Evolutionary conservation across 371 early-diverging fungal species (phyloP), one percentile per base, ranked within the genome.

Genomic region (Syncephalastrum sp.): DNA sequence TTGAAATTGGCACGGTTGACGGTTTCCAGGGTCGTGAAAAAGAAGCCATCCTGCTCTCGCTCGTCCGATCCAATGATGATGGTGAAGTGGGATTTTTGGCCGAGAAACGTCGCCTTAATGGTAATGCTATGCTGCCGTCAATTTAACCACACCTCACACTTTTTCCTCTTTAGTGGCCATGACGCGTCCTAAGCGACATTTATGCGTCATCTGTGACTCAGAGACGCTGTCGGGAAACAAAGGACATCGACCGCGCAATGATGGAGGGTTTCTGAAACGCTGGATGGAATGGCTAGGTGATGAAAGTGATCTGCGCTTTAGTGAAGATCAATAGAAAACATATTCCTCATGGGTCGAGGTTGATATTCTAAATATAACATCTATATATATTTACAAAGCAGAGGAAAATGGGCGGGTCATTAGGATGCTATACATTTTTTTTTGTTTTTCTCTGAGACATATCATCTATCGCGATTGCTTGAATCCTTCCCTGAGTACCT

Each of bases 1-100:
- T 94, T 46, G 93, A 93, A 61, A 84, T 94, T 19, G 91, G 91
- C 0, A 87, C 92, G 3, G 95, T 98, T 1, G 99, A 99, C 74
- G 96, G 97, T 0, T 96, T 97, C 64, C 99, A 99, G 69, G 98
- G 99, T 0, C 83, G 93, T 54, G 99, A 98, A 70, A 94, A 94
- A 60, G 95, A 97, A 54, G 94, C 90, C 1, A 88, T 97, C 21
- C 72, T 98, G 5, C 52, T 99, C 17, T 85, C 91, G 1, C 70
- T 96, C 10, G 97, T 96, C 4, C 74, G 95, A n/a, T 89, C 91
- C 8, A 96, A 98, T 67, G 82, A 79, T 16, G 64, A 75, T 5
- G 84, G 86, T 2, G 86, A 91, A 21, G 86, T 97, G 10, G 99
- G 99, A 12, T 98, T 99, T 65, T 76, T 99, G 53, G 74, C 75